These are phyloP conservation scores for Peterozyma toletana DNA, from an alignment of 805 yeast genomes.

Conservation along the genomic window DNA sequence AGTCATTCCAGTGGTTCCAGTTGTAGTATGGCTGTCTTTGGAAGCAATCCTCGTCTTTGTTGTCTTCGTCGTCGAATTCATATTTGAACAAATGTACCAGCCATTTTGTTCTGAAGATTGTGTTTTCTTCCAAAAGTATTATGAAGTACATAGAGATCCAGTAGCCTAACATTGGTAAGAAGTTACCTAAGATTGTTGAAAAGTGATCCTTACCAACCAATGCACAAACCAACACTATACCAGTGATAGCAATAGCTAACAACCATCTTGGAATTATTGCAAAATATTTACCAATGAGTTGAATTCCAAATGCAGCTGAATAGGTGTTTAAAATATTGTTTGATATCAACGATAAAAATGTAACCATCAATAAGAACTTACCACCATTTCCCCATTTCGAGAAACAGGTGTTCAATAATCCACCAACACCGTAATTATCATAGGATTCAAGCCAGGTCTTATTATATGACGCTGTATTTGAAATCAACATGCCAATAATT, in stretches of 20 bases:
- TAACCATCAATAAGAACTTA: conserved; percentile 60
- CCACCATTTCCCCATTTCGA: conserved; percentile 72
- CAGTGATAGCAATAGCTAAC: conserved; percentile 59
- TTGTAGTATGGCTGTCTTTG: conserved; percentile 41
- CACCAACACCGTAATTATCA: conserved; percentile 62
- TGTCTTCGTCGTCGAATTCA: conserved; percentile 27
- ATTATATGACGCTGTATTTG: conserved; percentile 54
- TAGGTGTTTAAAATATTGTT: conserved; percentile 78
- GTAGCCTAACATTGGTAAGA: conserved; percentile 86
- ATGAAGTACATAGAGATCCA: conserved; percentile 81
- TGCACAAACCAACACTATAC: conserved; percentile 60
- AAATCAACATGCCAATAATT: conserved; percentile 62
- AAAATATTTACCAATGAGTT: conserved; percentile 46
- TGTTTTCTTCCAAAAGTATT: conserved; percentile 65
- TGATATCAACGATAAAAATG: conserved; percentile 70
- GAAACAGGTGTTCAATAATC: conserved; percentile 59
- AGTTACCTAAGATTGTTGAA: conserved; percentile 66
- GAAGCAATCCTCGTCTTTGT: not conserved
- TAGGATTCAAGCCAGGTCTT: conserved; percentile 54
- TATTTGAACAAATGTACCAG: conserved; percentile 33
- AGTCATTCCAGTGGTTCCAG: conserved; percentile 70
- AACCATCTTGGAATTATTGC: conserved; percentile 73
- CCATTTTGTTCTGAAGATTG: conserved; percentile 52
- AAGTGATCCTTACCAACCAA: conserved; percentile 71
- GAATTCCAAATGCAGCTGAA: conserved; percentile 76